A percentile compares a stretch with the other conserved stretches of the same genome.
These are phyloP conservation scores for Torulaspora quercuum DNA, from an alignment of 805 yeast genomes.

Conservation along the genomic window DNA sequence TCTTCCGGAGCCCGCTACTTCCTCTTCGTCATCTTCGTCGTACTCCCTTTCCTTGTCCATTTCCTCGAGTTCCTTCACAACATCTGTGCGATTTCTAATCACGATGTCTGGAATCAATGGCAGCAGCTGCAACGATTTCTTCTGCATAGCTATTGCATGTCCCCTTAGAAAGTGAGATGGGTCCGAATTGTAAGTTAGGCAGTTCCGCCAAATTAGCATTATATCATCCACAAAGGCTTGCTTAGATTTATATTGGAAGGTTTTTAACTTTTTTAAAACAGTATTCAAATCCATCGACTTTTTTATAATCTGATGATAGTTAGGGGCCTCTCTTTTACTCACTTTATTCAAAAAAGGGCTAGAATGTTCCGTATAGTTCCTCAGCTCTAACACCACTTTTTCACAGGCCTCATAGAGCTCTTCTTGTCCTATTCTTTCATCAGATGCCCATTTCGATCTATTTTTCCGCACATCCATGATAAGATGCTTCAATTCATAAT, in stretches of 20 bases:
- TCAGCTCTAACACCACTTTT: constrained; percentile 81
- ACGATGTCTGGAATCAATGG: constrained; percentile 89
- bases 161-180: constrained; percentile 87
- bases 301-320: constrained; percentile 84
- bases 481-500: constrained; percentile 75
- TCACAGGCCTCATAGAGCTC: constrained; percentile 97
- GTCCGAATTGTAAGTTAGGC: constrained; percentile 88
- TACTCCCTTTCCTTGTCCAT: constrained; percentile 39
- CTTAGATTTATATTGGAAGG: constrained; percentile 77
- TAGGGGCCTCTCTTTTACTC: constrained; percentile 97
- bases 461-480: constrained; percentile 92
- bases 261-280: constrained; percentile 83
- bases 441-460: constrained; percentile 96
- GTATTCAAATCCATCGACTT: constrained; percentile 96
- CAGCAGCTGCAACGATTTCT: constrained; percentile 67
- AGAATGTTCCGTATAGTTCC: constrained; percentile 93
- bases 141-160: constrained; percentile 96
- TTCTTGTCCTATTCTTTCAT: constrained; percentile 93
- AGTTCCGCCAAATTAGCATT: constrained; percentile 93
- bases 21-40: constrained; percentile 37
- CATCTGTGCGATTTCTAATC: constrained; percentile 66
- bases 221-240: constrained; percentile 91
- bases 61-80: constrained; percentile 60
- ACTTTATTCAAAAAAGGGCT: constrained; percentile 94
- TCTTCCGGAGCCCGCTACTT: constrained; percentile 37